Conservation (phyloP, 2,329 filamentous ascomycete species). For the Pseudogymnoascus sp. region DNA sequence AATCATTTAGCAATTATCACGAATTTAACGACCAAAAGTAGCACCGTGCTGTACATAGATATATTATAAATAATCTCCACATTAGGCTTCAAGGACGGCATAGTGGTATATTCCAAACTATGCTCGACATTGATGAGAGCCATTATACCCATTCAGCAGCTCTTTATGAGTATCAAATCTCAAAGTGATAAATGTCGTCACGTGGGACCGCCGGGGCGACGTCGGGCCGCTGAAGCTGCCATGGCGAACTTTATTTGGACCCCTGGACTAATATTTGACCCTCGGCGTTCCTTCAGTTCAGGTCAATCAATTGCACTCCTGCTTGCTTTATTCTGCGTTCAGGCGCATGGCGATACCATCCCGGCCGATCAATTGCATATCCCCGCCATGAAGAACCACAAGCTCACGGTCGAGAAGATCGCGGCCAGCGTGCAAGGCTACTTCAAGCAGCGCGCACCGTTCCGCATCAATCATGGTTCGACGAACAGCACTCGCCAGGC, state of each 20-base stretch:
- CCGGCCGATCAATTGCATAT: not conserved
- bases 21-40: conserved; percentile 1
- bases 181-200: not conserved
- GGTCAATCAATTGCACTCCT: not conserved
- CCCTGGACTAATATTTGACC: not conserved
- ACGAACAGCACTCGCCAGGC: conserved; percentile 44
- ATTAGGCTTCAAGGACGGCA: not conserved
- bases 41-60: not conserved
- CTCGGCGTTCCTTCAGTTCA: not conserved
- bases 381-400: conserved; percentile 25
- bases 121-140: not conserved
- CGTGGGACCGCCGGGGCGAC: not conserved
- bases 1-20: not conserved
- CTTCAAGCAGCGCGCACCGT: conserved; percentile 37
- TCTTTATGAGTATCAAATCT: not conserved
- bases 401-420: conserved; percentile 35
- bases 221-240: not conserved
- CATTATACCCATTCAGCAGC: not conserved
- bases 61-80: not conserved
- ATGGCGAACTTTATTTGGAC: conserved; percentile 5
- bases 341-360: conserved; percentile 5
- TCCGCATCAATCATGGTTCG: conserved; percentile 49
- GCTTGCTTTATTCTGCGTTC: not conserved
- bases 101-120: not conserved
- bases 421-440: conserved; percentile 36